Conservation (phyloP, 164 flowering plant genomes). For the Sextonia rubra region DNA sequence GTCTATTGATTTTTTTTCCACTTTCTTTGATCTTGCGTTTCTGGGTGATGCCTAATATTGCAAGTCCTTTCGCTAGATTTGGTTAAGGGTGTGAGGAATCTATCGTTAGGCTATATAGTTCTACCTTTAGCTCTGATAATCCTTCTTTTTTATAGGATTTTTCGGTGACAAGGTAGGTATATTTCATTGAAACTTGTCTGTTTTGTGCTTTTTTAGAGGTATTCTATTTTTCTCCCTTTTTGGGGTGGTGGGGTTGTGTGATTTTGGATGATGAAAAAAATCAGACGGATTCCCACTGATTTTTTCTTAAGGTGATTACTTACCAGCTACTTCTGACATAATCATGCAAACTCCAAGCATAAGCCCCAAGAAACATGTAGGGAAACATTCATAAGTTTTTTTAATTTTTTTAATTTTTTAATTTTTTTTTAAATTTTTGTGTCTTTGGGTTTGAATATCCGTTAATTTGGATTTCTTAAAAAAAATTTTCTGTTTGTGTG, state of each 20-base stretch:
- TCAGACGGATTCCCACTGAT: constrained; percentile 65
- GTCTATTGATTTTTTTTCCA: not conserved
- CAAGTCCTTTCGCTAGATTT: constrained; percentile 14
- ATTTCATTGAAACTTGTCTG: not conserved
- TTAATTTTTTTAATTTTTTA: too few relatives aligned
- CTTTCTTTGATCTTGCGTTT: not conserved
- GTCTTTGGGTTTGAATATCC: not conserved
- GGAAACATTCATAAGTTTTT: not conserved
- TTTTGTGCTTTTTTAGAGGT: not conserved
- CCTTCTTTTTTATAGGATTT: constrained; percentile 14
- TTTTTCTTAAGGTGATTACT: constrained; percentile 11
- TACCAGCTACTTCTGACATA: constrained; percentile 36
- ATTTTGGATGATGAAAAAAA: constrained; percentile 39
- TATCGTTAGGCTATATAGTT: constrained; percentile 21
- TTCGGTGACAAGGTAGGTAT: constrained; percentile 26
- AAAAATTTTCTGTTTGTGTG: too few relatives aligned
- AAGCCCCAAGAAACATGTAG: not conserved
- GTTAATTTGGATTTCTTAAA: not conserved
- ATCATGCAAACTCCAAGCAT: not conserved
- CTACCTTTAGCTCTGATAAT: constrained; percentile 25
- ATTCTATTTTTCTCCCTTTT: not conserved
- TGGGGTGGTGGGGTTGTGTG: constrained; percentile 2
- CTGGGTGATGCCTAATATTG: constrained; percentile 17
- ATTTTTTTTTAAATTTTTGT: too few relatives aligned
- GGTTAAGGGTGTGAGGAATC: constrained; percentile 9